Conservation (phyloP, 2,329 filamentous ascomycete species). For the Dothistroma pini region DNA sequence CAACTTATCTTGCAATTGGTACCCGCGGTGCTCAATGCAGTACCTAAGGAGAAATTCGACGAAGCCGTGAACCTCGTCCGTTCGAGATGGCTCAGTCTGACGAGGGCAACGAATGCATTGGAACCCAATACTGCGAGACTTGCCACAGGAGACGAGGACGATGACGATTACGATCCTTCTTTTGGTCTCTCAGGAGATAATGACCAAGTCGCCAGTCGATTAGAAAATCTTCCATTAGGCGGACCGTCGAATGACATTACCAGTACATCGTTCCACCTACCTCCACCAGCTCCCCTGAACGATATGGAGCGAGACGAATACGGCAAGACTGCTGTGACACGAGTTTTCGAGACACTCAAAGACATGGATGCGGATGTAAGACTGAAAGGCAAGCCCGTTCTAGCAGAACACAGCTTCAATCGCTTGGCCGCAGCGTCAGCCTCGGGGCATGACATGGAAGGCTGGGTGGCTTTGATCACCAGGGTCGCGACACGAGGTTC, state of each 20-base stretch:
- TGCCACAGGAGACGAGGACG: conserved; percentile 56
- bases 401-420: conserved; percentile 65
- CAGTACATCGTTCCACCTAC: conserved; percentile 74
- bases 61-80: conserved; percentile 65
- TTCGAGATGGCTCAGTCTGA: conserved; percentile 40
- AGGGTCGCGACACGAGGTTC: conserved; percentile 78
- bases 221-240: conserved; percentile 62
- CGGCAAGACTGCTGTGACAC: conserved; percentile 68
- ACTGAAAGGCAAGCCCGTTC: conserved; percentile 40
- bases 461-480: conserved; percentile 85
- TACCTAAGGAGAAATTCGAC: conserved; percentile 66
- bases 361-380: conserved; percentile 67
- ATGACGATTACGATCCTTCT: conserved; percentile 91
- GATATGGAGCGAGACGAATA: conserved; percentile 68
- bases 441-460: conserved; percentile 77
- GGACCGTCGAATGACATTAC: conserved; percentile 43
- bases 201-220: conserved; percentile 72
- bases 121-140: conserved; percentile 32
- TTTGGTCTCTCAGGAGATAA: conserved; percentile 72
- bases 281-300: conserved; percentile 69
- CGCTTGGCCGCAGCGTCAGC: conserved; percentile 63
- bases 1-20: conserved; percentile 76
- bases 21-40: conserved; percentile 69
- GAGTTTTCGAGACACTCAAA: conserved; percentile 75
- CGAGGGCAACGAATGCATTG: conserved; percentile 29